Percentiles rank a stretch among this genome's conserved stretches.
These are phyloP conservation scores for Phoma sp. DNA, from an alignment of 2,329 filamentous ascomycete genomes.

Conservation along the genomic window DNA sequence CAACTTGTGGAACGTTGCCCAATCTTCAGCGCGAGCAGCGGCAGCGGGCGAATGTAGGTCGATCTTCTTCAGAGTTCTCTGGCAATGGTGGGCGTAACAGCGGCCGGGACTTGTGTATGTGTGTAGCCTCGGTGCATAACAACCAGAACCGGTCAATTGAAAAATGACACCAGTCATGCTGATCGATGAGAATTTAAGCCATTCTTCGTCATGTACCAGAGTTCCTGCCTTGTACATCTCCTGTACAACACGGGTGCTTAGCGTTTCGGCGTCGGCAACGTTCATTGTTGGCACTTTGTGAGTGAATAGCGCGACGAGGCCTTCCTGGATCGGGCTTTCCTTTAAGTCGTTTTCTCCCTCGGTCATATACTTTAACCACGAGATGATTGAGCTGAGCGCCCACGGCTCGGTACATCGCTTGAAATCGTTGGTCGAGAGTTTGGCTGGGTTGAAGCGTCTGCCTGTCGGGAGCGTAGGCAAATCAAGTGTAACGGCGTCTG, in stretches of 20 bases:
- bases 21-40: conserved; percentile 73
- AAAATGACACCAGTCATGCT: conserved; percentile 87
- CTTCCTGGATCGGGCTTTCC: conserved; percentile 83
- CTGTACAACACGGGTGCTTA: conserved; percentile 77
- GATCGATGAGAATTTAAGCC: conserved; percentile 88
- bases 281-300: conserved; percentile 98
- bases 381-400: conserved; percentile 86
- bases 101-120: conserved; percentile 69
- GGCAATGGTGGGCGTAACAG: conserved; percentile 94
- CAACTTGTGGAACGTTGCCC: conserved; percentile 87
- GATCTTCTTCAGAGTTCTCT: conserved; percentile 91
- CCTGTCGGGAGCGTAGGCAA: conserved; percentile 81
- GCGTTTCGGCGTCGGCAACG: conserved; percentile 89
- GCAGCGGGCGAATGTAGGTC: conserved; percentile 78
- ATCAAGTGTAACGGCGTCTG: conserved; percentile 70
- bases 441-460: conserved; percentile 82
- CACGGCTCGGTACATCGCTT: conserved; percentile 87
- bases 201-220: conserved; percentile 89
- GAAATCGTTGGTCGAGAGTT: conserved; percentile 81
- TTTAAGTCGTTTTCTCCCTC: conserved; percentile 90
- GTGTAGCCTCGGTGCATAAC: conserved; percentile 87
- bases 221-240: conserved; percentile 81
- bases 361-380: conserved; percentile 86
- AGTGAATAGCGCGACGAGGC: conserved; percentile 86
- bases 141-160: conserved; percentile 89